Conservation (phyloP, 169 alveolate species). For the Babesia gibsoni region DNA sequence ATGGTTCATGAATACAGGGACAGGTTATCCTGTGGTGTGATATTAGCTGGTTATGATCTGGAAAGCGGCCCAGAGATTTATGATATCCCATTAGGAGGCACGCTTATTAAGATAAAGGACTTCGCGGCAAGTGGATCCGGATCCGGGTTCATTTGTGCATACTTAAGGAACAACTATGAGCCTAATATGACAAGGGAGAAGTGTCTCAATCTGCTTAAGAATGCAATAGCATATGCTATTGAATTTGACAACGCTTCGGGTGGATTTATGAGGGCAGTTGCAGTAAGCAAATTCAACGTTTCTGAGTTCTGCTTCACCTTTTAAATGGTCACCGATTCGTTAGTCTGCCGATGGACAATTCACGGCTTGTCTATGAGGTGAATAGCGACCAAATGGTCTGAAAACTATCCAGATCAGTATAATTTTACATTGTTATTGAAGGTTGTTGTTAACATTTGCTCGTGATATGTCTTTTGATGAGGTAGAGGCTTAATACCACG, state of each 20-base stretch:
- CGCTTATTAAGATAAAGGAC: constrained; percentile 73
- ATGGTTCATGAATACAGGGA: constrained; percentile 83
- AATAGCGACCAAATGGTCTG: too few species aligned
- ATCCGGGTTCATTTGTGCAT: constrained; percentile 86
- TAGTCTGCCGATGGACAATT: too few species aligned
- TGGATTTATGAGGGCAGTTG: constrained; percentile 83
- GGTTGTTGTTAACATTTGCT: too few species aligned
- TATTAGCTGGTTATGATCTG: constrained; percentile 89
- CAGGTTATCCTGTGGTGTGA: constrained; percentile 81
- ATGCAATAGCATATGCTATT: constrained; percentile 86
- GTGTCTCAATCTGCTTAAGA: constrained; percentile 75
- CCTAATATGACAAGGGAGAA: constrained; percentile 84
- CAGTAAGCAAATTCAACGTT: constrained; percentile 52
- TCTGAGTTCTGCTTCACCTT: constrained; percentile 61
- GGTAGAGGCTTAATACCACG: not conserved
- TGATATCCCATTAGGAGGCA: constrained; percentile 88
- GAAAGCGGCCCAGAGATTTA: constrained; percentile 81
- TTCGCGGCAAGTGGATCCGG: constrained; percentile 92
- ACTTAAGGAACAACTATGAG: constrained; percentile 81
- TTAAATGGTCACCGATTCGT: too few species aligned
- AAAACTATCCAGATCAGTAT: too few species aligned
- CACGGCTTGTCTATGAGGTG: too few species aligned
- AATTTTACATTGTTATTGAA: too few species aligned
- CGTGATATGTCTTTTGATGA: too few species aligned
- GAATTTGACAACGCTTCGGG: constrained; percentile 90